These are phyloP conservation scores for Moniliella sp. DNA, from an alignment of 1,284 basidiomycete genomes.

Conservation along the genomic window DNA sequence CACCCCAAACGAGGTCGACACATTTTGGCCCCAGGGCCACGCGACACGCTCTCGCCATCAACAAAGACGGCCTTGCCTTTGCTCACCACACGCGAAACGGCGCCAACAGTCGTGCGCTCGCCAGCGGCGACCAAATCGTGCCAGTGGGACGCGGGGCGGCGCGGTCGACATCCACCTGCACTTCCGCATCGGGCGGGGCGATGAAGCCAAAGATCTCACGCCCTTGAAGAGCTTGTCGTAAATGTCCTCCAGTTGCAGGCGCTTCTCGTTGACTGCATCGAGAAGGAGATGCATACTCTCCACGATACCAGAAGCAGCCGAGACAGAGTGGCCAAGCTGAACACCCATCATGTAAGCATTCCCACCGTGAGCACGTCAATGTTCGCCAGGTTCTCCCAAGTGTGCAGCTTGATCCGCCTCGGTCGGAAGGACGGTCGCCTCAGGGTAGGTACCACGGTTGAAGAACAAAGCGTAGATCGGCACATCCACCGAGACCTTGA, in stretches of 20 bases:
- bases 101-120: slow-evolving; percentile 49
- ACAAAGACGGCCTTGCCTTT: slow-evolving; percentile 77
- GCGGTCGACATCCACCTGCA: slow-evolving; percentile 77
- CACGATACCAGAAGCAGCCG: slow-evolving; percentile 58
- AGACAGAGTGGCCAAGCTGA: slow-evolving; percentile 47
- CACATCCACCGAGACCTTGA: too few relatives aligned
- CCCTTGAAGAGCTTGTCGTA: slow-evolving; percentile 55
- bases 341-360: slow-evolving; percentile 56
- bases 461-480: slow-evolving; percentile 48
- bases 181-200: slow-evolving; percentile 49
- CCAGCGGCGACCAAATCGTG: slow-evolving; percentile 63
- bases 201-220: slow-evolving; percentile 72
- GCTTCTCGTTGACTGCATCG: slow-evolving; percentile 59
- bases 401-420: slow-evolving; percentile 59
- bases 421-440: too few relatives aligned
- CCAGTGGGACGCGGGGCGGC: slow-evolving; percentile 41
- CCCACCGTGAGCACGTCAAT: slow-evolving; percentile 87
- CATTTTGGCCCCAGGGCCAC: slow-evolving; percentile 51
- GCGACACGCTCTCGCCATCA: slow-evolving; percentile 54
- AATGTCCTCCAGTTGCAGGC: slow-evolving; percentile 64
- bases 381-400: slow-evolving; percentile 65
- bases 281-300: slow-evolving; percentile 73
- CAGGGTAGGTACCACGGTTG: slow-evolving; percentile 49
- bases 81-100: slow-evolving; percentile 71
- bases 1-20: slow-evolving; percentile 46